These are phyloP conservation scores for Fusarium sp. DNA, from an alignment of 2,329 filamentous ascomycete genomes.

Conservation along the genomic window DNA sequence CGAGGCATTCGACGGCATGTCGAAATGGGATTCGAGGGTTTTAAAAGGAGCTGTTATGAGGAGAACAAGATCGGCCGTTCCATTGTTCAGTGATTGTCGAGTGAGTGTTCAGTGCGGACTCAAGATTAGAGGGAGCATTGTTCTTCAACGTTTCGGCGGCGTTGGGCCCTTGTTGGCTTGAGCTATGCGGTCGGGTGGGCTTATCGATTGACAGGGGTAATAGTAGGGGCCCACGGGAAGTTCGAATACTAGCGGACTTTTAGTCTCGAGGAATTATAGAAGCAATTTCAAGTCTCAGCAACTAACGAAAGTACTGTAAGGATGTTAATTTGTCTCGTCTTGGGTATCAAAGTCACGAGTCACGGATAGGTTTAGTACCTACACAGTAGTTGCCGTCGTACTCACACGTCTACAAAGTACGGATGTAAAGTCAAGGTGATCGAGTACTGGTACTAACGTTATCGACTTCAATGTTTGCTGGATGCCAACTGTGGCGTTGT, in stretches of 20 bases:
- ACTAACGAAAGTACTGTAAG: neutral
- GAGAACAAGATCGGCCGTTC: conserved; percentile 12
- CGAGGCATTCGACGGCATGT: conserved; percentile 33
- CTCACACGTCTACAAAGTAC: neutral
- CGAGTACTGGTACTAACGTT: neutral
- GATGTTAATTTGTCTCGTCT: neutral
- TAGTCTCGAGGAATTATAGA: neutral
- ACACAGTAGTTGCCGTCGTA: neutral
- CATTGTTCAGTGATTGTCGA: conserved; percentile 23
- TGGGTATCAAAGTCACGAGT: neutral
- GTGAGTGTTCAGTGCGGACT: conserved; percentile 28
- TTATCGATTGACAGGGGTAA: conserved; percentile 40
- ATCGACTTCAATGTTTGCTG: neutral
- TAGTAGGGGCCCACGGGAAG: conserved; percentile 3
- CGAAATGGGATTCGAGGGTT: conserved; percentile 8
- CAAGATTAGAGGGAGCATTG: conserved; percentile 23
- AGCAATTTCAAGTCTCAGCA: neutral
- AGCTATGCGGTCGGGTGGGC: conserved; percentile 12
- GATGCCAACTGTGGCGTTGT: conserved; percentile 15
- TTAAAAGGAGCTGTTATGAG: conserved; percentile 27
- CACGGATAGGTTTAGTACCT: neutral
- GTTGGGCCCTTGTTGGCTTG: conserved; percentile 17
- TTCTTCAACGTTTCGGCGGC: conserved; percentile 31
- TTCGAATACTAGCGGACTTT: conserved; percentile 11
- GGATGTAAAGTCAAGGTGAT: neutral